phyloP scores from a whole-genome alignment of 2,329 filamentous ascomycete genomes.

The Fusarium austroafricanum region DNA sequence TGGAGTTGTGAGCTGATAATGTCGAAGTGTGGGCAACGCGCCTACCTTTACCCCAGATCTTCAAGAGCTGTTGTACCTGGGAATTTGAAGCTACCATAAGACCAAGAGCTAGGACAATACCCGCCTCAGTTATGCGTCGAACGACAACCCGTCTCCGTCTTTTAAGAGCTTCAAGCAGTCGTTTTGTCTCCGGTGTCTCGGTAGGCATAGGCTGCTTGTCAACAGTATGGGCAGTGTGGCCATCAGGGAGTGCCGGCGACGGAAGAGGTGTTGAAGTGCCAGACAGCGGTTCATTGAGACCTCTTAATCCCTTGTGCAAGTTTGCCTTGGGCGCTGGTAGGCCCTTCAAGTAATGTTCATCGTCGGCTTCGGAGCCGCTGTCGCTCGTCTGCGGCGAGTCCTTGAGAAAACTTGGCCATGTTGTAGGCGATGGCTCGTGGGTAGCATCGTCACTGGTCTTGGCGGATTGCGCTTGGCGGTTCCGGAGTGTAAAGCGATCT shows the following conservation, averaged over 20 bases:
- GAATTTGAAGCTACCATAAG: conserved; percentile 61
- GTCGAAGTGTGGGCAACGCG: background rate
- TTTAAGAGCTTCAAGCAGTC: conserved; percentile 48
- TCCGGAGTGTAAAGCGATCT: conserved; percentile 51
- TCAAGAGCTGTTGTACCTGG: conserved; percentile 59
- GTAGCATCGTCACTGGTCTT: conserved; percentile 36
- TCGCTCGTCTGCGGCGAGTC: conserved; percentile 77
- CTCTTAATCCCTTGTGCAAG: conserved; percentile 81
- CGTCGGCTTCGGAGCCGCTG: conserved; percentile 94
- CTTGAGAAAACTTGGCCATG: conserved; percentile 54
- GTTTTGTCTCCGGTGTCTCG: conserved; percentile 31
- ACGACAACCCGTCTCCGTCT: conserved; percentile 63
- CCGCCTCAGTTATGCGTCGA: conserved; percentile 64
- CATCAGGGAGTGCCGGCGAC: conserved; percentile 60
- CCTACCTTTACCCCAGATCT: conserved; percentile 63
- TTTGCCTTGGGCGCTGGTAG: conserved; percentile 81
- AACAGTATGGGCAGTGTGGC: conserved; percentile 49
- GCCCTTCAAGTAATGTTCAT: conserved; percentile 89
- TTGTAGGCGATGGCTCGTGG: conserved; percentile 41
- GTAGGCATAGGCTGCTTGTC: conserved; percentile 35
- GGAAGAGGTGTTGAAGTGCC: conserved; percentile 66
- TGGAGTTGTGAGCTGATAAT: conserved; percentile 41
- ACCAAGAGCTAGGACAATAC: conserved; percentile 63
- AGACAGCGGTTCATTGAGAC: conserved; percentile 65
- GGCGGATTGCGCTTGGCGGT: conserved; percentile 32